Evolutionary conservation across 1,139 yeast genomes (phyloP), one percentile per base, ranked within the genome.

Genomic region (Candida frijolesensis): DNA sequence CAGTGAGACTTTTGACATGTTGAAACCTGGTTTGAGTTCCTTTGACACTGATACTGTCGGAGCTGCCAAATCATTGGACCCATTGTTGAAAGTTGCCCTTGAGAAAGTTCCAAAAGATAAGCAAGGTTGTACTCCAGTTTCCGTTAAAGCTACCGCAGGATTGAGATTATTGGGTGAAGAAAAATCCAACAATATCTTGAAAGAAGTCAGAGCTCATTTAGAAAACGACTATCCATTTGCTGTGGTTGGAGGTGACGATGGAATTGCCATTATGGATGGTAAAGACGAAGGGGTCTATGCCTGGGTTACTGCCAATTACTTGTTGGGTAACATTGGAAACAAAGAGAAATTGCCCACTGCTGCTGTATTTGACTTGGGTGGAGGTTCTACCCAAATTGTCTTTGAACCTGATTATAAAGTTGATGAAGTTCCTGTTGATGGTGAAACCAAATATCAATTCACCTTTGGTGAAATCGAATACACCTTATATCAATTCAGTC

Each of bases 141-240:
- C 97, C 0, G 97, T 94, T 48, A 92, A 92, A 74, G 99, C 99
- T 46, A 94, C 99, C 47, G 99, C 99, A 19, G 99, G 99, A 29
- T 80, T 94, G 63, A 83, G 99, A 70, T 68, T 87, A 57, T 77
- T 94, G 49, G 99, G 99, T 50, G 82, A 82, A 48, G 86, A 79
- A 47, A 87, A 87, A 65, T 79, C 95, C 1, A 67, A 70, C 27
- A 82, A 81, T 47, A 92, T 94, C 53, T 77, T 94, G 61, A 76
- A 72, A 9, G 90, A 90, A 54, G 97, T 94, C 39, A 80, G 88
- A 64, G 63, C 65, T 14, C 96, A 90, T 65, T 75, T 94, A 54
- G 89, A 87, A 63, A 70, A 73, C 1, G 85, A 89, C 57, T 94
- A 83, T 67, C 98, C 98, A 47, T 95, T 94, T 74, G 87, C 97